These are phyloP conservation scores for Cynara cardunculus DNA, from an alignment of 129 eudicot species.

Conservation along the genomic window DNA sequence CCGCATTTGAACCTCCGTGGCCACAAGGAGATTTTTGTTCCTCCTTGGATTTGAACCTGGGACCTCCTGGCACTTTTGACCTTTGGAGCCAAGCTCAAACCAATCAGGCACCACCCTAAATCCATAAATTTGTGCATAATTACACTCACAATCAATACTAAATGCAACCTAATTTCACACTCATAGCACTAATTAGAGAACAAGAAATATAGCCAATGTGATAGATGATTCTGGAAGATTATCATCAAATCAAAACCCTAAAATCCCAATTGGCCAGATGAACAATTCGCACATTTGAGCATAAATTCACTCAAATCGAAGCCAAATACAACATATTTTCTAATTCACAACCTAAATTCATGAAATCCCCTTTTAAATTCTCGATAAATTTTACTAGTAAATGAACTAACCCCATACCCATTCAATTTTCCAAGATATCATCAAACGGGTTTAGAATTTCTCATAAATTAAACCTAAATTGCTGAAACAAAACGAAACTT, in stretches of 20 bases:
- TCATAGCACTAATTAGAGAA: neutral
- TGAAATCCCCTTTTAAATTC: neutral
- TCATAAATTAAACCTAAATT: constrained; percentile 2
- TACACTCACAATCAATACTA: constrained; percentile 2
- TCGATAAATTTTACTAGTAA: neutral
- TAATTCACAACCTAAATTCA: neutral
- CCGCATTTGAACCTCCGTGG: too few relatives aligned
- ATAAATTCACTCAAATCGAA: constrained; percentile 11
- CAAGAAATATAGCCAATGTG: neutral
- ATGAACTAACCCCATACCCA: neutral
- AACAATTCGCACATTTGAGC: neutral
- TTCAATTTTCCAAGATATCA: neutral
- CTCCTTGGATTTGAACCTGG: too few relatives aligned
- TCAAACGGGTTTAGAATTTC: neutral
- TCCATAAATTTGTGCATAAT: neutral
- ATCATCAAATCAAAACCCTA: constrained; percentile 2
- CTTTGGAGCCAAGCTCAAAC: too few relatives aligned
- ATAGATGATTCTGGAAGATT: neutral
- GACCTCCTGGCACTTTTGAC: too few relatives aligned
- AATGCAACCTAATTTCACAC: constrained; percentile 10
- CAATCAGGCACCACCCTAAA: too few relatives aligned
- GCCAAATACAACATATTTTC: neutral
- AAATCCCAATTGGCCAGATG: constrained; percentile 2
- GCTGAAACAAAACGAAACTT: neutral
- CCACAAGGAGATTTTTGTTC: too few relatives aligned